Conservation (phyloP, 495 filamentous ascomycete species). For the Entonaema liquescens region DNA sequence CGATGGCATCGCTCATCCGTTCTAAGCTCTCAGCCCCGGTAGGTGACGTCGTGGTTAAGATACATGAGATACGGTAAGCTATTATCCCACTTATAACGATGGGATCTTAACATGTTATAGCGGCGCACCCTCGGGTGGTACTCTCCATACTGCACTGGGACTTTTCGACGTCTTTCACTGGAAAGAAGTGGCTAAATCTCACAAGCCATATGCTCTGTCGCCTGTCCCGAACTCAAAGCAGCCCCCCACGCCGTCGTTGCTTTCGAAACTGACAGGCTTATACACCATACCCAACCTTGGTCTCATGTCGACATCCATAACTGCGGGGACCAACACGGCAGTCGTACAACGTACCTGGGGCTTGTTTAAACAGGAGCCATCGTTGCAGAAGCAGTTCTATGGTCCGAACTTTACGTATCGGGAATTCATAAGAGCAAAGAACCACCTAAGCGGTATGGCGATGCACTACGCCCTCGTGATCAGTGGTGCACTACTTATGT, state of each 20-base stretch:
- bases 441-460: conserved; percentile 62
- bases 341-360: conserved; percentile 82
- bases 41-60: conserved; percentile 65
- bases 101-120: conserved; percentile 29
- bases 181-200: conserved; percentile 62
- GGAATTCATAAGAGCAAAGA: conserved; percentile 72
- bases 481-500: conserved; percentile 59
- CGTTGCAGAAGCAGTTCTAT: conserved; percentile 59
- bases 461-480: conserved; percentile 66
- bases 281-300: conserved; percentile 71
- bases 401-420: conserved; percentile 76
- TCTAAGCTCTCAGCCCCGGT: conserved; percentile 64
- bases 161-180: conserved; percentile 70
- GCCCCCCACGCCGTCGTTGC: conserved; percentile 43
- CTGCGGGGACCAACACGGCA: conserved; percentile 66
- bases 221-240: conserved; percentile 65
- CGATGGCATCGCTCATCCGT: conserved; percentile 70
- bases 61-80: conserved; percentile 69
- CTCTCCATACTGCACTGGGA: conserved; percentile 69
- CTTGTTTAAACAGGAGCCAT: conserved; percentile 64
- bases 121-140: conserved; percentile 76
- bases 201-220: conserved; percentile 71
- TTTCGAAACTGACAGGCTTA: conserved; percentile 67
- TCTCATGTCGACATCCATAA: conserved; percentile 68
- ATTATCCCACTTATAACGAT: neutral